Evolutionary conservation across 345 rosid genomes (phyloP).

Genomic region (Hibiscus syriacus): DNA sequence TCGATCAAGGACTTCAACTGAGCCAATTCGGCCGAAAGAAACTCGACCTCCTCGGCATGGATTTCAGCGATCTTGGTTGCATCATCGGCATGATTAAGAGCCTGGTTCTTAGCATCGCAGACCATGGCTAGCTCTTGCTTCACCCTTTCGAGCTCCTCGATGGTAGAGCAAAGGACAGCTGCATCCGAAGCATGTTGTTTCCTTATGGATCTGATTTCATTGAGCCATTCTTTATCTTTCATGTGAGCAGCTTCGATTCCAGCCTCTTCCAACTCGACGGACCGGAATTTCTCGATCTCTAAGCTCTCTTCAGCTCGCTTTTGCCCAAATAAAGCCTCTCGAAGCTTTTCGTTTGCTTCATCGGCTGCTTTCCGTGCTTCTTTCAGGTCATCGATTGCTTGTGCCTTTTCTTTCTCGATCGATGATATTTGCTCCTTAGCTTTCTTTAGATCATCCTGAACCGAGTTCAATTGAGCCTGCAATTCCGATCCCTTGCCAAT

Average conservation of each 20-base stretch:
- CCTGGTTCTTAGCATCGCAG: conserved; percentile 76
- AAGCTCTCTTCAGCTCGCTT: conserved; percentile 70
- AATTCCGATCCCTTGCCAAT: conserved; percentile 52
- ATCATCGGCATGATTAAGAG: conserved; percentile 77
- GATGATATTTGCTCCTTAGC: conserved; percentile 58
- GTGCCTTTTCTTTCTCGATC: conserved; percentile 72
- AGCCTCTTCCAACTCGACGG: conserved; percentile 75
- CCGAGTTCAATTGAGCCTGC: conserved; percentile 51
- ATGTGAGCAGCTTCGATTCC: conserved; percentile 75
- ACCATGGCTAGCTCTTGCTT: conserved; percentile 67
- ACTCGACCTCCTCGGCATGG: conserved; percentile 70
- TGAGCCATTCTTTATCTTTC: conserved; percentile 75
- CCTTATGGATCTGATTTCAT: conserved; percentile 63
- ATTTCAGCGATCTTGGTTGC: conserved; percentile 82
- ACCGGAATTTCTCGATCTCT: conserved; percentile 82
- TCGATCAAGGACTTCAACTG: conserved; percentile 65
- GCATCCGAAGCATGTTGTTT: conserved; percentile 79
- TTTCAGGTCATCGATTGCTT: conserved; percentile 65
- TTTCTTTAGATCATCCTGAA: conserved; percentile 91
- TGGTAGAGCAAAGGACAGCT: conserved; percentile 58
- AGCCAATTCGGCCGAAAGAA: conserved; percentile 60
- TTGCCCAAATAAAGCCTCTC: conserved; percentile 76
- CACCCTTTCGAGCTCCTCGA: conserved; percentile 56
- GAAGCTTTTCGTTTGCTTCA: conserved; percentile 65
- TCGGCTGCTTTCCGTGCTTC: conserved; percentile 59